These are phyloP conservation scores for Cladosporium sp. DNA, from an alignment of 2,329 filamentous ascomycete species.

Conservation along the genomic window DNA sequence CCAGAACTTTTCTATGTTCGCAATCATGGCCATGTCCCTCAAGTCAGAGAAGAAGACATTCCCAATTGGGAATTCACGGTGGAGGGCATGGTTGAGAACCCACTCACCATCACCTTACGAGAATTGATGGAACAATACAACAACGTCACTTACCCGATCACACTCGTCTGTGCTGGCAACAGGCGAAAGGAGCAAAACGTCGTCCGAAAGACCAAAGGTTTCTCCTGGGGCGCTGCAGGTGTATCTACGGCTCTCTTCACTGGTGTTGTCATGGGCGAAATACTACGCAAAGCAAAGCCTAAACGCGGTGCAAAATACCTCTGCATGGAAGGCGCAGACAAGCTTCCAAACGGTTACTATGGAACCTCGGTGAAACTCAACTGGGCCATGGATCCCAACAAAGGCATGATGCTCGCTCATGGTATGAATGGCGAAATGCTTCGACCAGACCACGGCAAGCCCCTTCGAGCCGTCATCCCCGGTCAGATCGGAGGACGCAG, in stretches of 20 bases:
- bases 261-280: slow-evolving; percentile 67
- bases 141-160: slow-evolving; percentile 79
- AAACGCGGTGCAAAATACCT: slow-evolving; percentile 70
- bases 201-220: slow-evolving; percentile 85
- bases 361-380: slow-evolving; percentile 83
- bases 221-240: slow-evolving; percentile 88
- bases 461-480: slow-evolving; percentile 75
- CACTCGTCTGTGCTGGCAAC: slow-evolving; percentile 88
- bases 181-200: slow-evolving; percentile 89
- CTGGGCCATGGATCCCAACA: slow-evolving; percentile 79
- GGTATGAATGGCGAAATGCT: slow-evolving; percentile 85
- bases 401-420: slow-evolving; percentile 80
- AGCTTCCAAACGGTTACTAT: slow-evolving; percentile 79
- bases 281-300: slow-evolving; percentile 65
- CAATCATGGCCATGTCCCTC: slow-evolving; percentile 80
- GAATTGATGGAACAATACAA: slow-evolving; percentile 71
- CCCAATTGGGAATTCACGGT: slow-evolving; percentile 77
- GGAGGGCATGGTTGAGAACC: slow-evolving; percentile 78
- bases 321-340: slow-evolving; percentile 87
- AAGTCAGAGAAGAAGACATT: slow-evolving; percentile 66
- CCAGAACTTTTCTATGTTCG: slow-evolving; percentile 87
- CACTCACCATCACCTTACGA: slow-evolving; percentile 65
- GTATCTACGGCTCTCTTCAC: slow-evolving; percentile 86
- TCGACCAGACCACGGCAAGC: slow-evolving; percentile 78
- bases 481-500: slow-evolving; percentile 89